Evolutionary conservation across 2,329 filamentous ascomycete genomes (phyloP), one percentile per base, ranked within the genome.

Genomic region (Aureobasidium mangrovei): DNA sequence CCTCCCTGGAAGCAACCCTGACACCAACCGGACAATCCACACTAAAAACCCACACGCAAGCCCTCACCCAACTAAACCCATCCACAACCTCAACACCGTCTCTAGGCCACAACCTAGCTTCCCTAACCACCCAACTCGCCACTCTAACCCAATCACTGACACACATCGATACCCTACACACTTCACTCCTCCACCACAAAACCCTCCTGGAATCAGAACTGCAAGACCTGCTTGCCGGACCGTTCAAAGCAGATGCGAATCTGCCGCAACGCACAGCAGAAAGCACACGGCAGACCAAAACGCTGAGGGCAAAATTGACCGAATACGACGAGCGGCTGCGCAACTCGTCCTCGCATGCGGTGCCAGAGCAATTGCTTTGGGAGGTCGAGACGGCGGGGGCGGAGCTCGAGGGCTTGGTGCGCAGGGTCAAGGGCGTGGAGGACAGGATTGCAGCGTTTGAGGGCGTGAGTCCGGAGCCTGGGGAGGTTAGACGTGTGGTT

Each of bases 181-280:
- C 57, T 69, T 5, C 58, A 57, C 51, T 48, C 59, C 12, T 33
- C 35, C 38, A 42, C 60, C 4, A 45, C 54, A 5, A 55, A 60
- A 18, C 59, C 62, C 56, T 60, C 26, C 57, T 65, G 1, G 45
- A 58, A 7, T 45, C 57, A 7, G 42, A 64, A 7, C 57, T 67
- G 2, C 32, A 57, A 12, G 59, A 61, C 7, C 44, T 68, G 26
- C 42, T 57, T 4, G 57, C 58, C 5, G 56, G 63, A 8, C 63
- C 63, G 0, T 73, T 74, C 59, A 56, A 65, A n/a, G 60, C 79
- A 12, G 77, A 80, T 0, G 69, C 81, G 0, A 64, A 79, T 0
- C 71, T 91, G 3, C 79, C 81, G 8, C 81, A 82, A 60, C 78
- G 84, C 60, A 91, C 89, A n/a, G 75, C 84, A 3, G 85, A 93